A percentile compares a stretch with the other conserved stretches of the same genome.
Conservation (phyloP, 2,329 filamentous ascomycete species). For the Bipolaris bicolor region DNA sequence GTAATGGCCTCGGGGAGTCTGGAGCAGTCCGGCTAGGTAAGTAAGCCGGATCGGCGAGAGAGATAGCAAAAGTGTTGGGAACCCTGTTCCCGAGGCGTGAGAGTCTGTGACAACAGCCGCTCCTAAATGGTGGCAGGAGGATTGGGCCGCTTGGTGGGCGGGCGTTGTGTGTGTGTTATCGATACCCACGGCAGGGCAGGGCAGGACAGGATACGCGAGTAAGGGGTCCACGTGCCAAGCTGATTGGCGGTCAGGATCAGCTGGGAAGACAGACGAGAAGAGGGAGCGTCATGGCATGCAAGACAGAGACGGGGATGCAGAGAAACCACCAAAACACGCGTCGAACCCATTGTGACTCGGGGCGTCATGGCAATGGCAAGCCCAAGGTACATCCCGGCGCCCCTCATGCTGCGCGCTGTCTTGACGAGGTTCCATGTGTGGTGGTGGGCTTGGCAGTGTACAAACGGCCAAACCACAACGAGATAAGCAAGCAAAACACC, state of each 20-base stretch:
- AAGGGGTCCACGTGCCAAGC: conserved; percentile 41
- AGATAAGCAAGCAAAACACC: background rate
- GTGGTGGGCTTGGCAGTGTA: conserved; percentile 23
- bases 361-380: background rate
- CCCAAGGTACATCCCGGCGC: background rate
- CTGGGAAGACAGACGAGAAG: background rate
- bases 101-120: conserved; percentile 16
- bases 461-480: conserved; percentile 17
- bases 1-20: conserved; percentile 2
- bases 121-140: conserved; percentile 21
- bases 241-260: conserved; percentile 30
- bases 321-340: background rate
- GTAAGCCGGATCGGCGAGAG: conserved; percentile 13
- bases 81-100: conserved; percentile 11
- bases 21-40: conserved; percentile 1
- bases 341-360: background rate
- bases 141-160: conserved; percentile 19
- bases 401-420: background rate
- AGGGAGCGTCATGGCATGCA: background rate
- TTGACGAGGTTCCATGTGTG: conserved; percentile 11
- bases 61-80: conserved; percentile 1
- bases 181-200: conserved; percentile 10
- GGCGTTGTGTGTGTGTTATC: conserved; percentile 21
- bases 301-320: background rate
- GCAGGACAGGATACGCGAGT: conserved; percentile 20